phyloP scores from a whole-genome alignment of 352 stramenopile genomes.

The Phytophthora parvispora region DNA sequence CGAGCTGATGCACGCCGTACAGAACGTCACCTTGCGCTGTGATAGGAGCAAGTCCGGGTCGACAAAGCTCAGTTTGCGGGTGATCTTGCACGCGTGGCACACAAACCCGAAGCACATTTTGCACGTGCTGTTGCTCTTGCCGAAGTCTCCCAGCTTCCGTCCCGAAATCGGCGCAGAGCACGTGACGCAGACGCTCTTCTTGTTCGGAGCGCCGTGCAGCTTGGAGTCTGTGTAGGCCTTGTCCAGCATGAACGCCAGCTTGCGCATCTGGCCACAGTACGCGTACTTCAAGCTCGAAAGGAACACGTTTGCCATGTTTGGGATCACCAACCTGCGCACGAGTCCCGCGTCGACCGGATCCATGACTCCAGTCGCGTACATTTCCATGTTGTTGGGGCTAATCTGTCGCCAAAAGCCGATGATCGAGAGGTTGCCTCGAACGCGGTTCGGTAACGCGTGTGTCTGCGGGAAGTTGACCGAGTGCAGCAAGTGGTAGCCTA shows the following conservation, averaged over 20 bases:
- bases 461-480: conserved; percentile 29
- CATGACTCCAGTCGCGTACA: conserved; percentile 47
- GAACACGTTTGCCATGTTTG: conserved; percentile 25
- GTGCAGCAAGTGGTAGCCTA: conserved; percentile 33
- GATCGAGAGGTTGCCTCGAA: conserved; percentile 52
- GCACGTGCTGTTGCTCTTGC: conserved; percentile 28
- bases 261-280: conserved; percentile 35
- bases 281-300: conserved; percentile 29
- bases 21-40: conserved; percentile 37
- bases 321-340: conserved; percentile 29
- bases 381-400: conserved; percentile 43
- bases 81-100: conserved; percentile 32
- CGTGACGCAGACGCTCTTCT: conserved; percentile 25
- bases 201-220: conserved; percentile 23
- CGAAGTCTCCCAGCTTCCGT: conserved; percentile 17
- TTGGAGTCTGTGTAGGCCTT: conserved; percentile 29
- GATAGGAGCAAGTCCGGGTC: conserved; percentile 19
- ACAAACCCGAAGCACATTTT: conserved; percentile 26
- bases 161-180: conserved; percentile 23
- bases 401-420: conserved; percentile 54
- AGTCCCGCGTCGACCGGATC: conserved; percentile 28
- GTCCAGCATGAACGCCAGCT: conserved; percentile 32
- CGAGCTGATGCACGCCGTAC: conserved; percentile 23
- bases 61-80: conserved; percentile 33
- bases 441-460: conserved; percentile 33